Percentiles rank a stretch among this genome's conserved stretches.
Evolutionary conservation across 768 basidiomycete genomes (phyloP).

Genomic region (Boletus edulis): DNA sequence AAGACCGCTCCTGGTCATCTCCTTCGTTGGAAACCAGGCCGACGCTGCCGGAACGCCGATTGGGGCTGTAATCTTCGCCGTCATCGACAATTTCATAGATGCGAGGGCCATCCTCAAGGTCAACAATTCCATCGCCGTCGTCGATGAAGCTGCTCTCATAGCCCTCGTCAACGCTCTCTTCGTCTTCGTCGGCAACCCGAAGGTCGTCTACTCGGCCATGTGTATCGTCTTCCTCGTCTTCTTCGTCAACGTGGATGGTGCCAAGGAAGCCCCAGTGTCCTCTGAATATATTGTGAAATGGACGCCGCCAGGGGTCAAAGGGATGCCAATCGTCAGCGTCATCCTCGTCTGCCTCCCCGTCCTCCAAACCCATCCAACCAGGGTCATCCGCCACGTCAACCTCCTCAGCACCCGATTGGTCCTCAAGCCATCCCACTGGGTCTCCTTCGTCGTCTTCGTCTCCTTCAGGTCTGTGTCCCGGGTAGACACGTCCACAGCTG

Average conservation of each 20-base stretch:
- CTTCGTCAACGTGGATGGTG: conserved; percentile 22
- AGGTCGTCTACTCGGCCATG: background rate
- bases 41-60: background rate
- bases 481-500: conserved; percentile 57
- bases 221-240: conserved; percentile 17
- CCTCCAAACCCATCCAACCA: conserved; percentile 33
- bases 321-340: conserved; percentile 22
- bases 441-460: conserved; percentile 30
- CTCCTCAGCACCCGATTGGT: conserved; percentile 36
- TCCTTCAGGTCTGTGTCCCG: conserved; percentile 41
- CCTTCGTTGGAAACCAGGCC: conserved; percentile 15
- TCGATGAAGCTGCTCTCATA: conserved; percentile 61
- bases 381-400: conserved; percentile 30
- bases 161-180: conserved; percentile 33
- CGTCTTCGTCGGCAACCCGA: conserved; percentile 10
- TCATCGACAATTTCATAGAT: conserved; percentile 25
- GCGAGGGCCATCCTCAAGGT: conserved; percentile 9
- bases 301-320: conserved; percentile 19
- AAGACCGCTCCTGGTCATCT: background rate
- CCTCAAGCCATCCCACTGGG: conserved; percentile 34
- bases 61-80: background rate
- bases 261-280: conserved; percentile 17
- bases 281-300: conserved; percentile 10
- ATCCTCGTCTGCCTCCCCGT: conserved; percentile 34
- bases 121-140: conserved; percentile 34